Evolutionary conservation across 2,329 filamentous ascomycete species (phyloP).

Genomic region (Pseudocercospora pini-densiflorae): DNA sequence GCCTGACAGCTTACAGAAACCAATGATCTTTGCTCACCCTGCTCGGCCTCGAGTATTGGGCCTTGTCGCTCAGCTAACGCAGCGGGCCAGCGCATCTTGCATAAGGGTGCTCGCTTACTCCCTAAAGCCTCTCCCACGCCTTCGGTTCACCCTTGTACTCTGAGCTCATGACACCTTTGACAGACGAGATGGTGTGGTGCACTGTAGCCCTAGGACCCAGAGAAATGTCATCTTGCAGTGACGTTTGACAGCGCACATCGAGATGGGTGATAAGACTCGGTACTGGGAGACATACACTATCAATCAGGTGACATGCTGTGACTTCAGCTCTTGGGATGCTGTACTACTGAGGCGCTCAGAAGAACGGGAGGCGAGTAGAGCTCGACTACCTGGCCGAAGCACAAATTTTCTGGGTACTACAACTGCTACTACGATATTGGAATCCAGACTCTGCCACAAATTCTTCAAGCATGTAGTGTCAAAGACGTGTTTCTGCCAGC

Average conservation of each 20-base stretch:
- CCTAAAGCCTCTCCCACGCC: slow-evolving; percentile 18
- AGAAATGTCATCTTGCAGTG: slow-evolving; percentile 25
- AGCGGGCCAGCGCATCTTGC: slow-evolving; percentile 32
- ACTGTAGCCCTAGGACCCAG: slow-evolving; percentile 12
- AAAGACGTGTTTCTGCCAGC: background rate
- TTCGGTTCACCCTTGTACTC: slow-evolving; percentile 18
- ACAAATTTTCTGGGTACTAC: background rate
- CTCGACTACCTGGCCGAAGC: background rate
- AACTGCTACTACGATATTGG: background rate
- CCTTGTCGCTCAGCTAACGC: slow-evolving; percentile 24
- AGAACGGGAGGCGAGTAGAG: background rate
- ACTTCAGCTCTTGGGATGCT: background rate
- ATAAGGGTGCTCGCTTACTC: slow-evolving; percentile 23
- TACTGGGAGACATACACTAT: slow-evolving; percentile 24
- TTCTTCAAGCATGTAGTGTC: background rate
- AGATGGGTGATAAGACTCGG: slow-evolving; percentile 9
- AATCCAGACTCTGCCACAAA: background rate
- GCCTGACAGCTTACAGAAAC: slow-evolving; percentile 27
- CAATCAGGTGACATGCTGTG: slow-evolving; percentile 23
- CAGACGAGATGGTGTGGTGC: slow-evolving; percentile 19
- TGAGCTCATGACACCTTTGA: slow-evolving; percentile 9
- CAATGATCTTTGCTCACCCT: slow-evolving; percentile 25
- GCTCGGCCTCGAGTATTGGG: slow-evolving; percentile 28
- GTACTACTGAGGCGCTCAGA: background rate
- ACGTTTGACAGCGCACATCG: slow-evolving; percentile 26